A percentile compares a stretch with the other conserved stretches of the same genome.
Evolutionary conservation across 2,329 filamentous ascomycete species (phyloP).

Genomic region (Fusarium sacchari): DNA sequence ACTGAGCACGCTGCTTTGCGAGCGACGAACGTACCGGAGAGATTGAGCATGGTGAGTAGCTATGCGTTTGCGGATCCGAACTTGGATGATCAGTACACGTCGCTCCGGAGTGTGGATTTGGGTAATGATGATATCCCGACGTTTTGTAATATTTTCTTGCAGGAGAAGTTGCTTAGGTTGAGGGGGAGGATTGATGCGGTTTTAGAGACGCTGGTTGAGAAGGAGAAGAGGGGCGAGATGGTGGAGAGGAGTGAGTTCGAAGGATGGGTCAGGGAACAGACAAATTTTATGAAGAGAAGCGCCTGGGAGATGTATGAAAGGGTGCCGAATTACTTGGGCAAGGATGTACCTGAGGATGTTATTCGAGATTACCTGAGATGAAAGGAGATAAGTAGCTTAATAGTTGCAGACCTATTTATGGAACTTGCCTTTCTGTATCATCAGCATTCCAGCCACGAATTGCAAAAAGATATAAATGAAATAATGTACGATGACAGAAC

Average conservation of each 20-base stretch:
- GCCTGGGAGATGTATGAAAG: constrained; percentile 2
- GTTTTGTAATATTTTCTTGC: neutral
- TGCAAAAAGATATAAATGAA: neutral
- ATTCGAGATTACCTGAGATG: neutral
- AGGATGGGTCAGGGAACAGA: neutral
- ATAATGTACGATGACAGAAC: accelerated
- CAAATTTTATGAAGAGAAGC: neutral
- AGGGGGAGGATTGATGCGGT: neutral
- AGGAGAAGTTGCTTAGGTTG: neutral
- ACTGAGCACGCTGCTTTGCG: neutral
- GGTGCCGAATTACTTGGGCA: neutral
- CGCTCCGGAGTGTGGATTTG: neutral
- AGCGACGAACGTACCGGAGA: neutral
- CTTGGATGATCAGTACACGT: constrained; percentile 1
- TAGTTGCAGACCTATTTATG: no score
- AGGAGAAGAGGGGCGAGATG: neutral
- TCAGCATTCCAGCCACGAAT: accelerated
- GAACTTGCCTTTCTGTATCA: accelerated
- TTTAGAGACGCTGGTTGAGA: neutral
- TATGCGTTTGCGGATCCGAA: neutral
- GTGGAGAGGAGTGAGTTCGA: neutral
- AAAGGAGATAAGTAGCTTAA: neutral
- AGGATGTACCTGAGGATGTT: neutral
- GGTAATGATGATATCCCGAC: neutral
- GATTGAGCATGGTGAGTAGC: neutral